These are phyloP conservation scores for Lippia alba DNA, from an alignment of 305 asterid genomes.

Conservation along the genomic window DNA sequence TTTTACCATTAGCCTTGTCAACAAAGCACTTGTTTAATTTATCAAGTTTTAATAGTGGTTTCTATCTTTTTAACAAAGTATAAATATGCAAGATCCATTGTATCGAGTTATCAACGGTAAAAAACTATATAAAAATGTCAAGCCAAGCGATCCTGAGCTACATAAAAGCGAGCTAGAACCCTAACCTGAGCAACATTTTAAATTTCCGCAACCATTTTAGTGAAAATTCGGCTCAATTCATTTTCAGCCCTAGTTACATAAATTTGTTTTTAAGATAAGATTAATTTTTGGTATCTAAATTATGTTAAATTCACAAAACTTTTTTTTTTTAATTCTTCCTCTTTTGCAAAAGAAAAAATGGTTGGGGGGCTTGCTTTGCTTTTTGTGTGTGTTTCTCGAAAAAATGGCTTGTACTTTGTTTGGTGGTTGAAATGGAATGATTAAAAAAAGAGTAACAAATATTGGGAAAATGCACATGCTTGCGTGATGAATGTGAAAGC, in stretches of 20 bases:
- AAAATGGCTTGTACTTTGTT: neutral
- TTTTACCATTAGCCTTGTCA: neutral
- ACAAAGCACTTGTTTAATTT: neutral
- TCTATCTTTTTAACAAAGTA: too few species aligned
- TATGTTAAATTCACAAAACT: neutral
- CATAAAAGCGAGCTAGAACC: too few species aligned
- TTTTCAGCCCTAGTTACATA: too few species aligned
- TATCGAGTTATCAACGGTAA: too few species aligned
- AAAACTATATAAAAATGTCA: too few species aligned
- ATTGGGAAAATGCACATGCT: constrained; percentile 13
- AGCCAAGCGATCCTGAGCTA: too few species aligned
- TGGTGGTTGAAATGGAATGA: constrained; percentile 38
- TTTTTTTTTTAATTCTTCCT: neutral
- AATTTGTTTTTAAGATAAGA: too few species aligned
- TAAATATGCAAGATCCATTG: too few species aligned
- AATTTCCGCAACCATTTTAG: too few species aligned
- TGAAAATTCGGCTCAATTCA: too few species aligned
- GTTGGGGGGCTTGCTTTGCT: neutral
- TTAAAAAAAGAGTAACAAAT: constrained; percentile 17
- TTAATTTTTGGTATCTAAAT: neutral
- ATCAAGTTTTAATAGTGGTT: neutral
- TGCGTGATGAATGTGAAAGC: constrained; percentile 35
- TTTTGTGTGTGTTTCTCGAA: too few species aligned
- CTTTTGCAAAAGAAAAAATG: neutral
- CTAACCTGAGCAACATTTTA: too few species aligned